Conservation (phyloP, 1,139 yeast genomes). For the Geotrichum bryndzae region DNA sequence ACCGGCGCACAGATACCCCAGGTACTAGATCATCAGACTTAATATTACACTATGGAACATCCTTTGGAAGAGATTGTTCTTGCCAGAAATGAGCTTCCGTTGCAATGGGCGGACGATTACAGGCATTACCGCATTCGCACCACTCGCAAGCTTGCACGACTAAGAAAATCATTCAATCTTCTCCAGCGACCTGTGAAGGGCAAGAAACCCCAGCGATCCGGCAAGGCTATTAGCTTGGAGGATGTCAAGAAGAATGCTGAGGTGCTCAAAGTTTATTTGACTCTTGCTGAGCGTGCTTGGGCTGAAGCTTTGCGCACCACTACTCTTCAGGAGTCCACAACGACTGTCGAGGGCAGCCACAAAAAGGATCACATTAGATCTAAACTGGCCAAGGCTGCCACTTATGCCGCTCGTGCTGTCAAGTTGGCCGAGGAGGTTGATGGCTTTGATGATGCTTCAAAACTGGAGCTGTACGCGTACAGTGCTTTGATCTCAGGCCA, state of each 20-base stretch:
- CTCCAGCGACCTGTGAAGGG: conserved; percentile 48
- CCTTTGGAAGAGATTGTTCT: conserved; percentile 30
- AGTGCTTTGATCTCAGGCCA: conserved; percentile 57
- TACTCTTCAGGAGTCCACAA: conserved; percentile 22
- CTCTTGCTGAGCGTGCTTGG: conserved; percentile 62
- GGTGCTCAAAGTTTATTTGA: conserved; percentile 47
- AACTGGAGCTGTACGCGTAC: conserved; percentile 55
- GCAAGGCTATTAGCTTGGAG: conserved; percentile 31
- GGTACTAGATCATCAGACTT: neutral
- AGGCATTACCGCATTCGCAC: conserved; percentile 31
- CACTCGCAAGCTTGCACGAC: conserved; percentile 44
- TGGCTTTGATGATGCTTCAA: neutral
- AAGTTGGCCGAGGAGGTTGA: neutral
- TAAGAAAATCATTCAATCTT: conserved; percentile 53
- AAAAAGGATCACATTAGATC: conserved; percentile 50
- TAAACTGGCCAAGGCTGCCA: conserved; percentile 60
- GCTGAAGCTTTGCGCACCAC: conserved; percentile 62
- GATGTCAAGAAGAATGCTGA: conserved; percentile 44
- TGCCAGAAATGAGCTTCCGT: conserved; percentile 32
- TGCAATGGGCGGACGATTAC: conserved; percentile 41
- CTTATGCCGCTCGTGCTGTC: conserved; percentile 36
- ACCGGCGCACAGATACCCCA: neutral
- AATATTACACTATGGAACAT: conserved; percentile 21
- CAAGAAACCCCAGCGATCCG: conserved; percentile 22
- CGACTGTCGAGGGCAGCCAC: conserved; percentile 5